Percentiles rank a stretch among this genome's conserved stretches.
These are phyloP conservation scores for Pyrenochaeta sp. DNA, from an alignment of 2,329 filamentous ascomycete species.

Conservation along the genomic window DNA sequence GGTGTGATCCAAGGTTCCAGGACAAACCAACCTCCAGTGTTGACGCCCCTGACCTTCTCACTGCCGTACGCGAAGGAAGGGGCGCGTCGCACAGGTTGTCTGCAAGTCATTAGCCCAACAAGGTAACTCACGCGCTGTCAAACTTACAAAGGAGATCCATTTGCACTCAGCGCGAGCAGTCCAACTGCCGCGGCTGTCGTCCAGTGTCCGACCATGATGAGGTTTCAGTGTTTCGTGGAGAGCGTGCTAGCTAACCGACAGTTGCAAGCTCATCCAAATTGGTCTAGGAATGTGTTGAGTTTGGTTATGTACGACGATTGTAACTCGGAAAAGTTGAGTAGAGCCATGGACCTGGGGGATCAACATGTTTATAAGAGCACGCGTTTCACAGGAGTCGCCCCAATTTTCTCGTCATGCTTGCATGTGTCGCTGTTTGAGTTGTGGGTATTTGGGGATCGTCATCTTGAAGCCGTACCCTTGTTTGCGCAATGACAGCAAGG, in stretches of 20 bases:
- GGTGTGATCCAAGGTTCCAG: constrained; percentile 71
- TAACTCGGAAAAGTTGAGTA: constrained; percentile 10
- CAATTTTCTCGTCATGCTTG: constrained; percentile 16
- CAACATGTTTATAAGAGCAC: constrained; percentile 16
- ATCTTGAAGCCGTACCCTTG: not conserved
- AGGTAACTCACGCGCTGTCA: not conserved
- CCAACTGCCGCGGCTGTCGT: constrained; percentile 32
- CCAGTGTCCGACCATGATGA: constrained; percentile 39
- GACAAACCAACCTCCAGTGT: constrained; percentile 71
- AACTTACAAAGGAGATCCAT: constrained; percentile 42
- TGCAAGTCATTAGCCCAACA: constrained; percentile 5
- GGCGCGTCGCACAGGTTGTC: constrained; percentile 35
- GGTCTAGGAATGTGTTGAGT: constrained; percentile 3
- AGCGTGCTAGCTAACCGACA: constrained; percentile 11
- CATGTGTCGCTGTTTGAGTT: constrained; percentile 19
- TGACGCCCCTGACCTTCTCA: constrained; percentile 68
- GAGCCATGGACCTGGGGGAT: constrained; percentile 13
- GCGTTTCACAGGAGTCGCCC: constrained; percentile 3
- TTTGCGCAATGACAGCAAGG: constrained; percentile 16
- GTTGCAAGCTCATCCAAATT: constrained; percentile 16
- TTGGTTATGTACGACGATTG: constrained; percentile 14
- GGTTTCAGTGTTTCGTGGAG: constrained; percentile 8
- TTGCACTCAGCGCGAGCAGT: constrained; percentile 38
- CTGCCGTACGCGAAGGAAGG: constrained; percentile 61
- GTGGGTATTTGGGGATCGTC: constrained; percentile 17